Evolutionary conservation across 2,329 filamentous ascomycete species (phyloP).

Genomic region (Neodidymelliopsis sp.): DNA sequence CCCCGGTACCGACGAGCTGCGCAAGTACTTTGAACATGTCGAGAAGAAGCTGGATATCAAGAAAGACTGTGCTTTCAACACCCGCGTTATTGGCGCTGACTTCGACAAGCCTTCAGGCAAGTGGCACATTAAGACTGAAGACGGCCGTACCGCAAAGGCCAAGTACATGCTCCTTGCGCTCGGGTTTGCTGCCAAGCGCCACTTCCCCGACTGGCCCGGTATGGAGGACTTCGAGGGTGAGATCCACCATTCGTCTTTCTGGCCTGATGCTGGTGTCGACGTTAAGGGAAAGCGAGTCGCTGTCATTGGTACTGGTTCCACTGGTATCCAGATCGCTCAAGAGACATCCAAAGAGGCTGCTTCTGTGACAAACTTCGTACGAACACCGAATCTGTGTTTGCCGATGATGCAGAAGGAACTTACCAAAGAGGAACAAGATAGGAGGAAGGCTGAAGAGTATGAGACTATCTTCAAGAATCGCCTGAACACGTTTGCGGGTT

Average conservation of each 20-base stretch:
- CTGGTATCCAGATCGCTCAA: conserved; percentile 70
- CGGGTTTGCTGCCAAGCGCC: conserved; percentile 67
- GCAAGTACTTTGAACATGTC: conserved; percentile 66
- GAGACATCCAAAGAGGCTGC: conserved; percentile 63
- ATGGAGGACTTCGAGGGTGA: conserved; percentile 67
- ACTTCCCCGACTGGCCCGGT: conserved; percentile 67
- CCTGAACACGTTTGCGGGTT: conserved; percentile 64
- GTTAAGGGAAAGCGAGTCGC: conserved; percentile 66
- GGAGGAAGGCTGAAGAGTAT: conserved; percentile 49
- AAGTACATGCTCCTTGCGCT: conserved; percentile 63
- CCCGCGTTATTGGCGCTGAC: conserved; percentile 60
- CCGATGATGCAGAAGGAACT: conserved; percentile 65
- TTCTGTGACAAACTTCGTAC: conserved; percentile 67
- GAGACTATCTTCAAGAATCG: conserved; percentile 61
- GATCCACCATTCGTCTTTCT: conserved; percentile 67
- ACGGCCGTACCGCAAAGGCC: conserved; percentile 59
- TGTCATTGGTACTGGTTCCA: conserved; percentile 70
- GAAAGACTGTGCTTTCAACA: conserved; percentile 66
- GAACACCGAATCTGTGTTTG: conserved; percentile 70
- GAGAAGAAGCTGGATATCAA: conserved; percentile 63
- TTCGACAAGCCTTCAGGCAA: conserved; percentile 58
- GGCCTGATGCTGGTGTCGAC: conserved; percentile 65
- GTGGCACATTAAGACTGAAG: conserved; percentile 61
- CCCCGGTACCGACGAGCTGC: conserved; percentile 61
- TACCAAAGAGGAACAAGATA: conserved; percentile 60